Evolutionary conservation across 2,329 filamentous ascomycete species (phyloP).

Genomic region (Penicillium sp.): DNA sequence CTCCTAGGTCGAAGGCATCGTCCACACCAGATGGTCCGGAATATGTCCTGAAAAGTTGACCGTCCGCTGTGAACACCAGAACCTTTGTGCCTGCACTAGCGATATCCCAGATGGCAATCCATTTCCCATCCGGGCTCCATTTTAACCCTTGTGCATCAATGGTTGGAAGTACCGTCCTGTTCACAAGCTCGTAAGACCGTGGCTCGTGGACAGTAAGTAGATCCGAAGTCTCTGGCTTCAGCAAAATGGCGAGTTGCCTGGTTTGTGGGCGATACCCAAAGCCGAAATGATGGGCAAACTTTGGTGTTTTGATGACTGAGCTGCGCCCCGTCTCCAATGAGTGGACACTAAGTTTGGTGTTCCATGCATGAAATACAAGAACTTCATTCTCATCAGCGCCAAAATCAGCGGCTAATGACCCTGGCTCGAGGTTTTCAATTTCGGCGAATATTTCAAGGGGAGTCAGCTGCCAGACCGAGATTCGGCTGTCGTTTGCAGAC

Average conservation of each 20-base stretch:
- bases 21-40: slow-evolving; percentile 32
- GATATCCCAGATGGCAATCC: slow-evolving; percentile 52
- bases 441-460: slow-evolving; percentile 32
- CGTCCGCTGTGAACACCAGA: slow-evolving; percentile 52
- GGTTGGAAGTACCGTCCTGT: slow-evolving; percentile 38
- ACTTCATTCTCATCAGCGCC: slow-evolving; percentile 31
- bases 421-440: slow-evolving; percentile 35
- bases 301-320: slow-evolving; percentile 35
- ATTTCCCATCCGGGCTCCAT: slow-evolving; percentile 53
- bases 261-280: slow-evolving; percentile 37
- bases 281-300: slow-evolving; percentile 30
- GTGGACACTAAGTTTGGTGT: slow-evolving; percentile 33
- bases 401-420: slow-evolving; percentile 33
- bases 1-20: slow-evolving; percentile 40
- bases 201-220: slow-evolving; percentile 34
- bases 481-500: slow-evolving; percentile 27
- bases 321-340: slow-evolving; percentile 29
- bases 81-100: slow-evolving; percentile 45
- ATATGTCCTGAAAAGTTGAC: slow-evolving; percentile 49
- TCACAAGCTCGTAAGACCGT: slow-evolving; percentile 28
- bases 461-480: slow-evolving; percentile 32
- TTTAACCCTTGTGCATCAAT: slow-evolving; percentile 50
- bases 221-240: slow-evolving; percentile 34
- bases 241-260: slow-evolving; percentile 32
- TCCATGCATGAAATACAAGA: slow-evolving; percentile 35